These are phyloP conservation scores for Solanum hybrid DNA, from an alignment of 305 asterid genomes.

Conservation along the genomic window DNA sequence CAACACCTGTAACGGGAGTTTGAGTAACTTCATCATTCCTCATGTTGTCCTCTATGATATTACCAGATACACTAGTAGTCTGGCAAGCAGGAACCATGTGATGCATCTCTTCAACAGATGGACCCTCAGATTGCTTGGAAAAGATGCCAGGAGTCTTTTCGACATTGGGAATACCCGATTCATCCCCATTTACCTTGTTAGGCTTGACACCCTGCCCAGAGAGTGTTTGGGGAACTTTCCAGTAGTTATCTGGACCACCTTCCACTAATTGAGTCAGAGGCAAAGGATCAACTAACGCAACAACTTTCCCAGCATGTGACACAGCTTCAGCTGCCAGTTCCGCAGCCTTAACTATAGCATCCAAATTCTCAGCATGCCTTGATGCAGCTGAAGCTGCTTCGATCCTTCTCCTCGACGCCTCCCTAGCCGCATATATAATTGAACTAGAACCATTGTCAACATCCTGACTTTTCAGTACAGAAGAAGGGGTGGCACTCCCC, in stretches of 20 bases:
- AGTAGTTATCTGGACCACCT: conserved; percentile 69
- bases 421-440: conserved; percentile 77
- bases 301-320: conserved; percentile 89
- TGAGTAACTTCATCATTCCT: conserved; percentile 25
- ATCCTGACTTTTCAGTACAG: conserved; percentile 46
- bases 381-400: conserved; percentile 98
- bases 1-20: conserved; percentile 27
- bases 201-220: conserved; percentile 24
- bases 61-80: conserved; percentile 31
- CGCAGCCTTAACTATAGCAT: conserved; percentile 88
- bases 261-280: conserved; percentile 57
- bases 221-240: conserved; percentile 38
- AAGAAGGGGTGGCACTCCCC: conserved; percentile 49
- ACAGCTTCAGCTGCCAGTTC: conserved; percentile 97
- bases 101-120: conserved; percentile 30
- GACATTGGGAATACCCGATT: conserved; percentile 14
- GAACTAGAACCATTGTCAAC: conserved; percentile 40
- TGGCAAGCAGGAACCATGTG: conserved; percentile 12
- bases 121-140: conserved; percentile 26
- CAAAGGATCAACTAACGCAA: conserved; percentile 72
- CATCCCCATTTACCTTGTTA: conserved; percentile 20
- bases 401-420: conserved; percentile 79
- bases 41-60: conserved; percentile 21
- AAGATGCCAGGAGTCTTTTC: conserved; percentile 25
- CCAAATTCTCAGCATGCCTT: conserved; percentile 83